Evolutionary conservation across 306 rosid genomes (phyloP), one percentile per base, ranked within the genome.

Genomic region (Pyrus bretschneideri): DNA sequence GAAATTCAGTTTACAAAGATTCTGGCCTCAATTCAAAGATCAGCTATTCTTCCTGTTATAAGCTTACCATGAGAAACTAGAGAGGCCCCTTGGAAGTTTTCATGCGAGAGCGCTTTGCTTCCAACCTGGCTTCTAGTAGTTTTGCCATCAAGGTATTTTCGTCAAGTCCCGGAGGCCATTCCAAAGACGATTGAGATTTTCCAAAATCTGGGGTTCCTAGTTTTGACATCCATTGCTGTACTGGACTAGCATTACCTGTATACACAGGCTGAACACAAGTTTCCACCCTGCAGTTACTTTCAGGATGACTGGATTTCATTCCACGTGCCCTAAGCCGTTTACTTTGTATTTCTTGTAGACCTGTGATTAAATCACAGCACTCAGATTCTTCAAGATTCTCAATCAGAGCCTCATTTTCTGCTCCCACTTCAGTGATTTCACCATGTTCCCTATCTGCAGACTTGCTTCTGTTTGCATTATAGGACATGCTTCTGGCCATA

Each of bases 111-210:
- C 38, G 85, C 77, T 86, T 86, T 72, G 76, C 80, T 78, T 90
- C 96, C 72, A 90, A 78, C 82, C 98, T 89, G 68, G 96, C 98
- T 81, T 87, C 94, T n/a, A 90, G 87, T 23, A 93, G 81, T 75
- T 93, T 91, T 71, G 96, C 93, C 91, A 93, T 81, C 89, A 93
- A 85, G 33, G 96, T 87, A 82, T 90, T 81, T 75, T 93, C 94
- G 46, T 89, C 83, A 18, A 90, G 76, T 59, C 86, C 93, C 78
- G 23, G 82, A 19, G 92, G 94, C 88, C 89, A 87, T 76, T 82
- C 87, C 57, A 75, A 77, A 29, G 82, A 82, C 63, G 78, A 76
- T 75, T 80, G 86, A 23, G 81, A 73, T 63, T 77, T 76, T 59
- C 76, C 84, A 52, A 85, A 81, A 66, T 86, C 82, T 8, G 86